These are phyloP conservation scores for Annona cherimola DNA, from an alignment of 164 flowering plant species.

Conservation along the genomic window DNA sequence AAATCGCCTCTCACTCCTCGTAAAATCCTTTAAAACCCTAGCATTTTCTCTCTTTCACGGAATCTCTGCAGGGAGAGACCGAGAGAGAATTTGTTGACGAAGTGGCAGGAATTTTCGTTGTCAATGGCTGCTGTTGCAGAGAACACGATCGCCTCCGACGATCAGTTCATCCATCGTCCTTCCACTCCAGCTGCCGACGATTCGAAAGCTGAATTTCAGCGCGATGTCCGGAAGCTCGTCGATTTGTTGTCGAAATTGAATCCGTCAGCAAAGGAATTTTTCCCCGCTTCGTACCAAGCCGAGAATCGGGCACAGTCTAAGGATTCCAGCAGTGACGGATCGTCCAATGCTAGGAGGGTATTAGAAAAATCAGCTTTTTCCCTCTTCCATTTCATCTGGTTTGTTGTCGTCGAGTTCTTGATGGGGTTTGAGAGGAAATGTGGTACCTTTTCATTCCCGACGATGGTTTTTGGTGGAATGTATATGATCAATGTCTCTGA, in stretches of 20 bases:
- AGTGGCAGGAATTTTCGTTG: neutral
- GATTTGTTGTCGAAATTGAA: slow-evolving; percentile 70
- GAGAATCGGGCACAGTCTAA: slow-evolving; percentile 13
- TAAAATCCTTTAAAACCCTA: neutral
- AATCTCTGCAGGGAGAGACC: neutral
- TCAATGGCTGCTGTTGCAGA: slow-evolving; percentile 33
- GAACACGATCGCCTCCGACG: slow-evolving; percentile 17
- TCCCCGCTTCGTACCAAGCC: slow-evolving; percentile 45
- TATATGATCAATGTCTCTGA: neutral
- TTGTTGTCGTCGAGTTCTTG: neutral
- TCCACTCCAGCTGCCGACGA: slow-evolving; percentile 5
- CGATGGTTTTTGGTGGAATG: neutral
- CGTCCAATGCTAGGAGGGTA: slow-evolving; percentile 28
- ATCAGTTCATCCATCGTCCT: slow-evolving; percentile 11
- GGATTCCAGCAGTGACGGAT: slow-evolving; percentile 33
- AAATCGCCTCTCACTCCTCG: neutral
- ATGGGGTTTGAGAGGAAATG: neutral
- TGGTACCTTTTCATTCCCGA: neutral
- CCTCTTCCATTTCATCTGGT: neutral
- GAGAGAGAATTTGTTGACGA: neutral
- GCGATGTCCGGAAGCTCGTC: slow-evolving; percentile 54
- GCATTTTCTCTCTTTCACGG: neutral
- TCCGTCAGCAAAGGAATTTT: slow-evolving; percentile 70
- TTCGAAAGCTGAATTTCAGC: slow-evolving; percentile 32
- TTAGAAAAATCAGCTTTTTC: no score